Percentiles rank a stretch among this genome's conserved stretches.
These are phyloP conservation scores for Fusarium sp. DNA, from an alignment of 2,329 filamentous ascomycete species.

Conservation along the genomic window DNA sequence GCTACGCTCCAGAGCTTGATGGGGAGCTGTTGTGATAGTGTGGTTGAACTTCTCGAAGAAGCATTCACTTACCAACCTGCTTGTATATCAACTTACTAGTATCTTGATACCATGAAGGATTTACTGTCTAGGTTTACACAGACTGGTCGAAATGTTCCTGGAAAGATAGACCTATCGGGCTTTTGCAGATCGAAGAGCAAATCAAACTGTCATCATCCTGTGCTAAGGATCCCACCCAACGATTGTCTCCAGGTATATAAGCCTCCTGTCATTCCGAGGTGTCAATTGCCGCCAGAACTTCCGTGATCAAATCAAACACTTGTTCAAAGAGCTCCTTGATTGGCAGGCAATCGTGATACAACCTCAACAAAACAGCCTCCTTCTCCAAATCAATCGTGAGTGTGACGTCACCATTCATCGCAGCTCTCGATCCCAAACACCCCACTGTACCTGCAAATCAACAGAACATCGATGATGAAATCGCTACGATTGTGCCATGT, in stretches of 20 bases:
- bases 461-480: slow-evolving; percentile 46
- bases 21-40: not conserved
- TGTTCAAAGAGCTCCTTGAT: slow-evolving; percentile 4
- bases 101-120: not conserved
- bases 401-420: slow-evolving; percentile 37
- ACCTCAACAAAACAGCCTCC: slow-evolving; percentile 18
- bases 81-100: not conserved
- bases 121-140: not conserved
- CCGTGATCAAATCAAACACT: not conserved
- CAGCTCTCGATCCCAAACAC: slow-evolving; percentile 25
- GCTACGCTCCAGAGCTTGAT: not conserved
- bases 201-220: not conserved
- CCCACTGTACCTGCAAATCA: slow-evolving; percentile 21
- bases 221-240: not conserved
- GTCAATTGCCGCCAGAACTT: not conserved
- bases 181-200: not conserved
- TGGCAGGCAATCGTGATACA: slow-evolving; percentile 12
- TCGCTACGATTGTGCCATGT: slow-evolving; percentile 39
- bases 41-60: not conserved
- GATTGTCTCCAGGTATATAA: not conserved
- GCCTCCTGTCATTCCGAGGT: not conserved
- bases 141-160: not conserved
- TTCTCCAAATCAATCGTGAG: slow-evolving; percentile 4
- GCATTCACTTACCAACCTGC: not conserved
- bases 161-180: not conserved